Base-by-base conservation (phyloP, 1,139 yeast genomes). In the Diutina ranongensis region DNA sequence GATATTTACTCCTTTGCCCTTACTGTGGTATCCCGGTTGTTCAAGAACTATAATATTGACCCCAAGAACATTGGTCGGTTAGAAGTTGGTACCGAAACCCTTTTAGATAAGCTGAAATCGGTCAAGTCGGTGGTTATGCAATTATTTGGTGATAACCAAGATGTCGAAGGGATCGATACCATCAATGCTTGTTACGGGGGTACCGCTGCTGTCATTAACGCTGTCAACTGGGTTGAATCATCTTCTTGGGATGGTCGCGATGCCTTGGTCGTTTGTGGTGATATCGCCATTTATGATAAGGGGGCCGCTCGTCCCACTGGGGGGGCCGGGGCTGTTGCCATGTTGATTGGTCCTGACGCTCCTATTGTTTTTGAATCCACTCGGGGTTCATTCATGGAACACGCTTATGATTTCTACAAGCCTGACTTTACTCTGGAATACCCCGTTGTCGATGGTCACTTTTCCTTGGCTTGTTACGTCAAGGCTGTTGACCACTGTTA, bases 301-400 rank as follows among this genome's bases (percentile, higher is more conserved):
- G 98, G 98, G 63, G 83, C 94, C 45, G 99, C 99, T 48, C 83
- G 99, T 73, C 98, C 99, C 58, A 92, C 98, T 49, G 99, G 99
- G 63, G 99, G 99, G 68, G 97, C 95, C 49, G 99, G 99, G 60
- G 78, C 95, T 47, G 94, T 92, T 50, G 99, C 99, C 45, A 59
- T 94, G 62, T 79, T 85, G 64, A 84, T 94, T 59, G 99, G 99
- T 46, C 96, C 97, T 47, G 95, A 94, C 61, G 97, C 98, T 41
- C 98, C 98, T 54, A 76, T 94, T 57, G 97, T 86, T 44, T 80
- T 94, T 57, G 97, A 92, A 58, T 67, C 83, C 46, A 76, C 80
- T 50, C 86, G 94, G 68, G 97, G 97, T 52, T 76, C 94, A 27
- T 85, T 71, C 73, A 85, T 92, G 94, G 94, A 85, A 67, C 95